Conservation (phyloP, 257 asterid species). For the Catharanthus roseus region DNA sequence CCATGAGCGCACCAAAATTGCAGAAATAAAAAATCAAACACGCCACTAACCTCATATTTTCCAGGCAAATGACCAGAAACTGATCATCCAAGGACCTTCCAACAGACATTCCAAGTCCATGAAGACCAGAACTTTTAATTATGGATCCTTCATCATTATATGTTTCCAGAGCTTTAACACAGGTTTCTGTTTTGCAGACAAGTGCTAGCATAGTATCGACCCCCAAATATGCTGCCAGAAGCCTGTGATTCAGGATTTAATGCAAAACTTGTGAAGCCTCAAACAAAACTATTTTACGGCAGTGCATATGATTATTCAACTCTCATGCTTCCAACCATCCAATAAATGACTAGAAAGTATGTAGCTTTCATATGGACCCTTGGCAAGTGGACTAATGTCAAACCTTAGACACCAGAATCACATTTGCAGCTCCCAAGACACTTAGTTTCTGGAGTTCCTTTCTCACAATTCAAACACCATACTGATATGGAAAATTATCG, state of each 20-base stretch:
- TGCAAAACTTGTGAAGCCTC: slow-evolving; percentile 21
- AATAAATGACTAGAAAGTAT: neutral
- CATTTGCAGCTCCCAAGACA: neutral
- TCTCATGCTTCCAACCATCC: slow-evolving; percentile 7
- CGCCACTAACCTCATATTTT: slow-evolving; percentile 47
- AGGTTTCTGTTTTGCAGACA: slow-evolving; percentile 66
- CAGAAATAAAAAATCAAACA: slow-evolving; percentile 16
- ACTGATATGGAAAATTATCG: neutral
- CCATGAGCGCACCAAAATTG: neutral
- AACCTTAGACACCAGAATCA: slow-evolving; percentile 1
- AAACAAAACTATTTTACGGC: neutral
- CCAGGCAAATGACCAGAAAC: slow-evolving; percentile 66
- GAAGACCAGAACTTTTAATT: slow-evolving; percentile 45
- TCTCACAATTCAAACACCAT: neutral
- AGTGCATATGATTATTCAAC: neutral
- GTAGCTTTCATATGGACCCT: neutral
- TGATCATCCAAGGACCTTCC: slow-evolving; percentile 48
- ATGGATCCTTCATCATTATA: slow-evolving; percentile 53
- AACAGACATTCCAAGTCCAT: slow-evolving; percentile 48
- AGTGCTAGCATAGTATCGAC: slow-evolving; percentile 71
- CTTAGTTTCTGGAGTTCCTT: neutral
- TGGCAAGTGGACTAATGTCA: neutral
- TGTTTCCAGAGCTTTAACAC: slow-evolving; percentile 59
- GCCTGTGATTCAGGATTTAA: slow-evolving; percentile 38
- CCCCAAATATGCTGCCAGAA: slow-evolving; percentile 70